phyloP scores from a whole-genome alignment of 257 asterid species.

The Solanum dulcamara region DNA sequence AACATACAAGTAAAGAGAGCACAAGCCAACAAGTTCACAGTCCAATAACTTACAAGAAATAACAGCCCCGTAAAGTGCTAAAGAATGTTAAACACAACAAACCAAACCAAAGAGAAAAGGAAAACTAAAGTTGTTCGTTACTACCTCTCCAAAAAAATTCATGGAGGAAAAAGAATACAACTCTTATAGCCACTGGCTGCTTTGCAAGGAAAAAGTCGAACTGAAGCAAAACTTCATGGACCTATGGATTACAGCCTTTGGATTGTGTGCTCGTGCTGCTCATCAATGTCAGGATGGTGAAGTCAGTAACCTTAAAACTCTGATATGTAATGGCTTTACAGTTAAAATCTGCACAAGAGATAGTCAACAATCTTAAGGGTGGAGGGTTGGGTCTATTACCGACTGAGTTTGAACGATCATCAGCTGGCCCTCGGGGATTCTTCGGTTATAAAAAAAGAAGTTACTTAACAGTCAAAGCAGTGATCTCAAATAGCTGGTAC shows the following conservation, averaged over 20 bases:
- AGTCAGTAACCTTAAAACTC: neutral
- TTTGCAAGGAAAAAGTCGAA: neutral
- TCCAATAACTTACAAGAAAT: neutral
- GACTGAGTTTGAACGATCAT: neutral
- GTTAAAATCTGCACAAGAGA: neutral
- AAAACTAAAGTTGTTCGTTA: neutral
- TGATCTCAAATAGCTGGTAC: slow-evolving; percentile 28
- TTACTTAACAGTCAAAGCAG: neutral
- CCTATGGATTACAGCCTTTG: neutral
- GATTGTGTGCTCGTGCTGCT: neutral
- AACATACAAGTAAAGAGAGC: neutral
- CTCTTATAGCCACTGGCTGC: neutral
- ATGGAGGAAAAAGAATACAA: neutral
- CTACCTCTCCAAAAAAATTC: neutral
- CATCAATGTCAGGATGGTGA: neutral
- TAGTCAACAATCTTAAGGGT: neutral
- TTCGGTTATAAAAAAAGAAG: neutral
- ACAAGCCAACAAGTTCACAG: neutral
- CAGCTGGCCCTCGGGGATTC: neutral
- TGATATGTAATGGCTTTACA: neutral
- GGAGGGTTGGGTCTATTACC: neutral
- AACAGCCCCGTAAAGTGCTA: neutral
- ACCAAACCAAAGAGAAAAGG: neutral
- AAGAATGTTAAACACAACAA: neutral
- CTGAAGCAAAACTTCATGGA: neutral